These are phyloP conservation scores for Yarrowia deformans DNA, from an alignment of 805 yeast genomes.

Conservation along the genomic window DNA sequence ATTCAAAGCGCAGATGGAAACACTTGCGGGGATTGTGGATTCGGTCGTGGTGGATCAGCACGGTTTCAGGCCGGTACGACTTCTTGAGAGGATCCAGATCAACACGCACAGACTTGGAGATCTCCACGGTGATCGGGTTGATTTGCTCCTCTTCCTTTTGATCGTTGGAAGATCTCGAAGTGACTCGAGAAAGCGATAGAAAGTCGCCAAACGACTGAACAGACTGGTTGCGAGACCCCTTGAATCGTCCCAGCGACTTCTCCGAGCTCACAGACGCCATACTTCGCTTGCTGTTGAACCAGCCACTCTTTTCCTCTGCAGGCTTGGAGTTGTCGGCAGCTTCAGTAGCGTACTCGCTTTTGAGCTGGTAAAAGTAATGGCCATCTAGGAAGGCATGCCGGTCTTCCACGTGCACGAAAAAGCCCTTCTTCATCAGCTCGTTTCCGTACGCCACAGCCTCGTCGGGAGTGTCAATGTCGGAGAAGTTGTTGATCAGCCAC, in stretches of 20 bases:
- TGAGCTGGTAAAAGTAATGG: conserved; percentile 83
- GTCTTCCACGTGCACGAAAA: conserved; percentile 81
- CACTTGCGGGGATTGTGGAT: conserved; percentile 96
- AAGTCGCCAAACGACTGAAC: conserved; percentile 34
- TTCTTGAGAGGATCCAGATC: conserved; percentile 77
- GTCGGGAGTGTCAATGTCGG: conserved; percentile 80
- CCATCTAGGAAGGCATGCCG: conserved; percentile 91
- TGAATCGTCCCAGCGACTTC: conserved; percentile 3
- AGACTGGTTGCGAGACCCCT: conserved; percentile 5
- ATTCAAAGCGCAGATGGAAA: conserved; percentile 87
- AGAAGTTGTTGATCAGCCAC: conserved; percentile 82
- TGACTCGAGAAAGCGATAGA: conserved; percentile 6
- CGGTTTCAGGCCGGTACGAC: conserved; percentile 78
- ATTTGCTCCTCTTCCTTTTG: conserved; percentile 4
- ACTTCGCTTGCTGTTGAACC: conserved; percentile 34
- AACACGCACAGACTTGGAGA: conserved; percentile 70
- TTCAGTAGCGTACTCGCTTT: conserved; percentile 58
- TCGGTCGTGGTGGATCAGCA: conserved; percentile 86
- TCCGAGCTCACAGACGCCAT: conserved; percentile 29
- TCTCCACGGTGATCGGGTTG: conserved; percentile 43
- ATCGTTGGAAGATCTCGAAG: conserved; percentile 12
- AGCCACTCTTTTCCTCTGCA: conserved; percentile 13
- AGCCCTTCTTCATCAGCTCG: conserved; percentile 68
- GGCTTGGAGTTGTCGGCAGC: neutral
- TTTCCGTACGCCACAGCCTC: conserved; percentile 86